phyloP scores from a whole-genome alignment of 1,284 basidiomycete genomes.

The Microbotryum lychnidis-dioicae region DNA sequence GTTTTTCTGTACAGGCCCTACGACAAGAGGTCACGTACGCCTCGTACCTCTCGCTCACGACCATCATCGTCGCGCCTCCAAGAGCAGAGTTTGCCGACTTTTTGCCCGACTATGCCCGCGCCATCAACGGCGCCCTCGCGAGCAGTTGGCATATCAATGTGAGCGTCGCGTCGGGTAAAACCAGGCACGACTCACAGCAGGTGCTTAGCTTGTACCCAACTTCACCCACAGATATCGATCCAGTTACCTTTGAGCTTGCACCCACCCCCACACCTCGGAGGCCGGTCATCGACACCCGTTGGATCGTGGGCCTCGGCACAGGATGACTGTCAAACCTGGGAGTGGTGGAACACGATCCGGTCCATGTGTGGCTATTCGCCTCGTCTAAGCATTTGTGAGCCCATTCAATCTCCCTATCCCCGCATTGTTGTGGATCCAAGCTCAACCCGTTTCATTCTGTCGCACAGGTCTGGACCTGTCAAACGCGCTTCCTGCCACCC shows the following conservation, averaged over 20 bases:
- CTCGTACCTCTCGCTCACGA: constrained; percentile 77
- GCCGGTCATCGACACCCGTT: constrained; percentile 26
- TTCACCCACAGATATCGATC: constrained; percentile 45
- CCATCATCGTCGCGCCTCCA: constrained; percentile 81
- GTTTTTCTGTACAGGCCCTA: constrained; percentile 56
- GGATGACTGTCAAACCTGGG: constrained; percentile 81
- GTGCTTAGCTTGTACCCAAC: not conserved
- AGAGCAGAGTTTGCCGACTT: constrained; percentile 60
- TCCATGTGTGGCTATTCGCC: constrained; percentile 79
- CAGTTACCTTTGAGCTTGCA: constrained; percentile 72
- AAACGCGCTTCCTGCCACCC: constrained; percentile 69
- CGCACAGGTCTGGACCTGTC: constrained; percentile 74
- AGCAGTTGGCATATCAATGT: constrained; percentile 41
- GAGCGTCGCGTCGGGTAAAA: constrained; percentile 15
- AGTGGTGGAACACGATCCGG: constrained; percentile 93
- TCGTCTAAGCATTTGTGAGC: constrained; percentile 67
- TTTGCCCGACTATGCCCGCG: constrained; percentile 85
- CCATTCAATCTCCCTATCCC: not conserved
- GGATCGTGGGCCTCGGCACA: constrained; percentile 41
- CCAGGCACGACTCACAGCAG: not conserved
- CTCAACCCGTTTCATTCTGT: constrained; percentile 6
- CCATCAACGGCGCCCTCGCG: constrained; percentile 67
- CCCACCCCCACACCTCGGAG: constrained; percentile 34
- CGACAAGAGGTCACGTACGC: constrained; percentile 90
- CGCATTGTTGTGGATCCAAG: not conserved